phyloP scores from a whole-genome alignment of 108 stramenopile species.

The Licmophora abbreviata region DNA sequence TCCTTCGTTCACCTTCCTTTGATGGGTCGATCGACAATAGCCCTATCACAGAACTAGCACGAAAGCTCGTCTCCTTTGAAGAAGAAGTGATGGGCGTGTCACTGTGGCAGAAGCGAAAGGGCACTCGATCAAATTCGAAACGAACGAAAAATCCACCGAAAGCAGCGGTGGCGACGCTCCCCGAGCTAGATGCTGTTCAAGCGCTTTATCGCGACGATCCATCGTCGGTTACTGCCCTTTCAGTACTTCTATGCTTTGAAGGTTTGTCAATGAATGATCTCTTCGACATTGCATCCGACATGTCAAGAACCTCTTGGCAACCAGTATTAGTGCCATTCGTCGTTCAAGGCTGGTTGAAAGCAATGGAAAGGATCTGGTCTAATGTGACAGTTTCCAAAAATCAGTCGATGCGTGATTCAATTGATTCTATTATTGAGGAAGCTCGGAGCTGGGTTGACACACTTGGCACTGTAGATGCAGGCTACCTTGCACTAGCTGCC shows the following conservation, averaged over 20 bases:
- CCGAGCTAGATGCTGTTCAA: constrained; percentile 18
- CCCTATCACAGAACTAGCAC: constrained; percentile 4
- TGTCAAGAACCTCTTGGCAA: constrained; percentile 16
- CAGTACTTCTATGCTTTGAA: constrained; percentile 38
- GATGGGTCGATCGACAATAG: constrained; percentile 2
- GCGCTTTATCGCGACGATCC: constrained; percentile 28
- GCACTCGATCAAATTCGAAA: constrained; percentile 4
- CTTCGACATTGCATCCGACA: constrained; percentile 18
- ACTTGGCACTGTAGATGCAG: constrained; percentile 19
- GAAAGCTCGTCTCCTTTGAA: constrained; percentile 39
- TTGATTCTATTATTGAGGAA: background rate
- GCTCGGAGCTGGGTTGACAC: constrained; percentile 21
- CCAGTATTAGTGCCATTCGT: constrained; percentile 19
- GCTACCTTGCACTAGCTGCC: constrained; percentile 17
- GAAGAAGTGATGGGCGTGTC: constrained; percentile 53
- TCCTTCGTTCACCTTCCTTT: constrained; percentile 10
- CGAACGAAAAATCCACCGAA: constrained; percentile 8
- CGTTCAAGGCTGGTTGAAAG: constrained; percentile 33
- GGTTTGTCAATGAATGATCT: constrained; percentile 15
- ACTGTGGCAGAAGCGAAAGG: constrained; percentile 30
- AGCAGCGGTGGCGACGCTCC: constrained; percentile 16
- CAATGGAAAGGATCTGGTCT: constrained; percentile 7
- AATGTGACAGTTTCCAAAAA: background rate
- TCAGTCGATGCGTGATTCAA: background rate
- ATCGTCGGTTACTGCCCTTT: constrained; percentile 25